Evolutionary conservation across 768 basidiomycete species (phyloP).

Genomic region (Tulasnella sp.): DNA sequence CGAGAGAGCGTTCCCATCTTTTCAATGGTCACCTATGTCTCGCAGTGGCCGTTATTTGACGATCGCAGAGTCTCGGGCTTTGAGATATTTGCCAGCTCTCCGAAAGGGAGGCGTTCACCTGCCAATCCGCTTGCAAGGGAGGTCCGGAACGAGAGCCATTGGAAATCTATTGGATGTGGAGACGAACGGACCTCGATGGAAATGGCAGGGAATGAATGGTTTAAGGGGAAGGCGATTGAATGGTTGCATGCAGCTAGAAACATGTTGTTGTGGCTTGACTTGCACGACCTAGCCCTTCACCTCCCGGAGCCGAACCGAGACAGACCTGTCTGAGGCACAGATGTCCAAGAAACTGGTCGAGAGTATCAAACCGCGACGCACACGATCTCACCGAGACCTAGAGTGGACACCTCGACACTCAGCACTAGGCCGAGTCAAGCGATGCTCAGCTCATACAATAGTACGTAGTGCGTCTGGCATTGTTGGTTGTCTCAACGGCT

Average conservation of each 20-base stretch:
- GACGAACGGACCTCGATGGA: neutral
- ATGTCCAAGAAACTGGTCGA: neutral
- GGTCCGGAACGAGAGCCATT: neutral
- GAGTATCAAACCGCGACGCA: no score
- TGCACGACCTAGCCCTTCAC: neutral
- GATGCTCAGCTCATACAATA: no score
- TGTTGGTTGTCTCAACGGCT: neutral
- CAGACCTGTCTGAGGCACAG: neutral
- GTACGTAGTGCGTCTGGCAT: neutral
- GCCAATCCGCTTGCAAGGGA: neutral
- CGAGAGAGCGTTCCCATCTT: neutral
- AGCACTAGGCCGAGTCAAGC: neutral
- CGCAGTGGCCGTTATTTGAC: neutral
- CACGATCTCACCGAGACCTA: neutral
- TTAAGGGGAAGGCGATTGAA: neutral
- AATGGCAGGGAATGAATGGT: neutral
- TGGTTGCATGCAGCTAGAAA: neutral
- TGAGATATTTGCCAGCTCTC: neutral
- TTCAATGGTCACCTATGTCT: neutral
- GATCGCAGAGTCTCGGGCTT: neutral
- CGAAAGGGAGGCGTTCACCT: neutral
- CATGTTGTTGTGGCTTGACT: neutral
- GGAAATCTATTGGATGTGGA: neutral
- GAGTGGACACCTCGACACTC: neutral
- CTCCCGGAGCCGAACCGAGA: slow-evolving; percentile 2